phyloP scores from a whole-genome alignment of 192 early-diverging fungal genomes.

The Dissophora ornata region DNA sequence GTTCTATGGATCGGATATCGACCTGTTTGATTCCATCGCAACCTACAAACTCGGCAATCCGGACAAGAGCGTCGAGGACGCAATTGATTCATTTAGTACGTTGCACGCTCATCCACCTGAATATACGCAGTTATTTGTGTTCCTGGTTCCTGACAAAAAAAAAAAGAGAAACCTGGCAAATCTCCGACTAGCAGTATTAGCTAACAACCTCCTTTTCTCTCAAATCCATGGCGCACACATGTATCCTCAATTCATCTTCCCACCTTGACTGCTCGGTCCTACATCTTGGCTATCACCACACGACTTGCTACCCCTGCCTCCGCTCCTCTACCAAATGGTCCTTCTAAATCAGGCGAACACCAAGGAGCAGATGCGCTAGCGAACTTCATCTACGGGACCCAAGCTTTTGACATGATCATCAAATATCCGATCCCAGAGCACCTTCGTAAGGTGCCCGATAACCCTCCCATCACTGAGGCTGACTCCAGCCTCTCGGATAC shows the following conservation, averaged over 20 bases:
- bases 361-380: constrained; percentile 55
- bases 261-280: too few relatives aligned
- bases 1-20: constrained; percentile 44
- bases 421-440: constrained; percentile 47
- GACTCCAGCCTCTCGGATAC: constrained; percentile 19
- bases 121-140: background rate
- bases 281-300: too few relatives aligned
- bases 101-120: too few relatives aligned
- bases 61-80: constrained; percentile 30
- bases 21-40: constrained; percentile 42
- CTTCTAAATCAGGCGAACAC: constrained; percentile 29
- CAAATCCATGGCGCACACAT: too few relatives aligned
- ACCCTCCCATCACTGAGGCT: constrained; percentile 13
- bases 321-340: background rate
- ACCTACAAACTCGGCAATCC: constrained; percentile 35
- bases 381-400: constrained; percentile 50
- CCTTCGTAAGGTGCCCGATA: constrained; percentile 23
- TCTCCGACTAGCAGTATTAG: background rate
- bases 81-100: constrained; percentile 51
- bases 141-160: too few relatives aligned
- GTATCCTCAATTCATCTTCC: too few relatives aligned
- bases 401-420: constrained; percentile 56
- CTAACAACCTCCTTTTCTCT: too few relatives aligned
- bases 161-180: background rate
- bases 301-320: background rate